Evolutionary conservation across 371 early-diverging fungal species (phyloP).

Genomic region (Rhizopus delemar): DNA sequence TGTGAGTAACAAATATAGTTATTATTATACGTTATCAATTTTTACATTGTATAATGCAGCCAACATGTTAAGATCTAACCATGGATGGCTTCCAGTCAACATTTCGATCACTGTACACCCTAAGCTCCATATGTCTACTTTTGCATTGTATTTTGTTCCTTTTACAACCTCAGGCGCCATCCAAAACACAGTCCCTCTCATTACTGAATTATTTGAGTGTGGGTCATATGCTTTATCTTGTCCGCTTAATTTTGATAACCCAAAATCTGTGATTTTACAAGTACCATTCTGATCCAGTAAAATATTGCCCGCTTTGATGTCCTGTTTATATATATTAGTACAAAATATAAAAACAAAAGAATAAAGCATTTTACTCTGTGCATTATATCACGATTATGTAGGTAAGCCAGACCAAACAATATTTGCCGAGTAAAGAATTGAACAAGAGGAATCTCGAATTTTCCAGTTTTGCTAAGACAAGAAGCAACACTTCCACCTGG

Average conservation of each 20-base stretch:
- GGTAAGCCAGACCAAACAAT: conserved; percentile 89
- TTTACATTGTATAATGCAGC: conserved; percentile 81
- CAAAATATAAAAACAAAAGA: not conserved
- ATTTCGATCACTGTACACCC: conserved; percentile 97
- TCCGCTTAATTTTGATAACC: conserved; percentile 87
- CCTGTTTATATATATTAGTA: conserved; percentile 36
- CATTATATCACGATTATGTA: conserved; percentile 92
- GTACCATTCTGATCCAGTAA: conserved; percentile 85
- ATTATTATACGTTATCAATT: not conserved
- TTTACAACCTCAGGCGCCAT: conserved; percentile 96
- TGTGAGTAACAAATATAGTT: not conserved
- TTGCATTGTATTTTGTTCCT: conserved; percentile 76
- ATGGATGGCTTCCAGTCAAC: conserved; percentile 92
- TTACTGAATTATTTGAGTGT: conserved; percentile 47
- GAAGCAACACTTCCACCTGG: conserved; percentile 94
- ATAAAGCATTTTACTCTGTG: conserved; percentile 69
- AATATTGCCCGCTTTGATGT: conserved; percentile 95
- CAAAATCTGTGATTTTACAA: conserved; percentile 99
- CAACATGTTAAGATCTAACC: conserved; percentile 82
- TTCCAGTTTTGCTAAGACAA: conserved; percentile 77
- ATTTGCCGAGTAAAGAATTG: conserved; percentile 88
- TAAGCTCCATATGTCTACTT: conserved; percentile 79
- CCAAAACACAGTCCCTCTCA: conserved; percentile 74
- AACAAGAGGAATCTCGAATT: conserved; percentile 80
- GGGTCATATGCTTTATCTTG: conserved; percentile 55